These are phyloP conservation scores for Saturnispora mendoncae DNA, from an alignment of 805 yeast species.

Conservation along the genomic window DNA sequence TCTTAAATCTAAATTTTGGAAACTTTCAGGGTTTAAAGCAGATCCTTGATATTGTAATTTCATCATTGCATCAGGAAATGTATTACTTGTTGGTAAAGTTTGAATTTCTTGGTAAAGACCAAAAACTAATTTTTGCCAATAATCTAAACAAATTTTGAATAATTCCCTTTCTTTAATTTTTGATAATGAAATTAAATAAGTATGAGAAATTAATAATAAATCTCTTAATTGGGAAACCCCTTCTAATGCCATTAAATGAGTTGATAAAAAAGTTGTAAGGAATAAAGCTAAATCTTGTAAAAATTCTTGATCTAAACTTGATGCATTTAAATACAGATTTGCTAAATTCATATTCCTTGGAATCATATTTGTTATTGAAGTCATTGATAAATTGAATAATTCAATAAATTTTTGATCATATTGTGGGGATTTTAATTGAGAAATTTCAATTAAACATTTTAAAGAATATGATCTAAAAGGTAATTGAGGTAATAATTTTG, in stretches of 20 bases:
- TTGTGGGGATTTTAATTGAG: constrained; percentile 53
- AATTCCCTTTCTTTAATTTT: constrained; percentile 91
- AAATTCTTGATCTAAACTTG: constrained; percentile 81
- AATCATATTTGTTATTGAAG: constrained; percentile 55
- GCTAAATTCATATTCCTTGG: constrained; percentile 69
- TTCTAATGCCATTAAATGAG: constrained; percentile 63
- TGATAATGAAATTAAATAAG: constrained; percentile 75
- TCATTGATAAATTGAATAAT: constrained; percentile 67
- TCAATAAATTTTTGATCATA: constrained; percentile 50
- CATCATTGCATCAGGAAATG: constrained; percentile 65
- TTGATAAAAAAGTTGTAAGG: constrained; percentile 71
- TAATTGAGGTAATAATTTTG: constrained; percentile 66
- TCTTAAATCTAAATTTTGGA: constrained; percentile 75
- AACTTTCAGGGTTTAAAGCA: constrained; percentile 74
- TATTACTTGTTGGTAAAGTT: constrained; percentile 33
- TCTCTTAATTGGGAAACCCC: constrained; percentile 41
- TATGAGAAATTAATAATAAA: constrained; percentile 62
- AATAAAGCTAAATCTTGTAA: constrained; percentile 93
- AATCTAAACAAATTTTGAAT: constrained; percentile 90
- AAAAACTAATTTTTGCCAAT: constrained; percentile 84
- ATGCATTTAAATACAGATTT: constrained; percentile 63
- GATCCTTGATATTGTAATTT: constrained; percentile 69
- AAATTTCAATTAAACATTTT: constrained; percentile 89
- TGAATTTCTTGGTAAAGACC: constrained; percentile 81
- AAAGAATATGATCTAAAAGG: constrained; percentile 78